Percentiles rank a stretch among this genome's conserved stretches.
These are phyloP conservation scores for Chaetoceros tenuissimus DNA, from an alignment of 108 stramenopile species.

Conservation along the genomic window DNA sequence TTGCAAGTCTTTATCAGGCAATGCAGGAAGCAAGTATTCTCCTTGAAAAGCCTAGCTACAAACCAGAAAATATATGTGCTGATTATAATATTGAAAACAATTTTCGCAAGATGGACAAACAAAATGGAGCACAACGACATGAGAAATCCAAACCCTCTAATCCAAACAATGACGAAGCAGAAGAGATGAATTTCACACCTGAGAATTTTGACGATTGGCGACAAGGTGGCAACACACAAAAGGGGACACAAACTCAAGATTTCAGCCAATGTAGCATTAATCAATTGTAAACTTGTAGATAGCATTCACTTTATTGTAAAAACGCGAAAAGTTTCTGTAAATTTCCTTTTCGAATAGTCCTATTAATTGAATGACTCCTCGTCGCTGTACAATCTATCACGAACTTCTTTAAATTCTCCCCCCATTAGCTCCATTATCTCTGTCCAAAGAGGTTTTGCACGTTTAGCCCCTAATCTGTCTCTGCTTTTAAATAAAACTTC, in stretches of 20 bases:
- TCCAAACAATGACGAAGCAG: no score
- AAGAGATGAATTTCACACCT: background rate
- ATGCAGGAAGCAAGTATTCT: background rate
- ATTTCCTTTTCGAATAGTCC: no score
- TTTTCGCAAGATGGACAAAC: background rate
- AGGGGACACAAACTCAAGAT: background rate
- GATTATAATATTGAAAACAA: background rate
- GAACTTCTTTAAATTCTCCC: conserved; percentile 47
- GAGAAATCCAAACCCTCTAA: no score
- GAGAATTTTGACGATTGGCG: background rate
- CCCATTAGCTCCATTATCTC: conserved; percentile 78
- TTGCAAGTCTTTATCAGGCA: background rate
- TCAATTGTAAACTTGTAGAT: no score
- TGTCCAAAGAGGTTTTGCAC: conserved; percentile 82
- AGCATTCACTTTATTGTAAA: no score
- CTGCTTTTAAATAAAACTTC: conserved; percentile 58
- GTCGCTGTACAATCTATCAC: conserved; percentile 45
- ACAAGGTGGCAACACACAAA: background rate
- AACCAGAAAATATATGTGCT: background rate
- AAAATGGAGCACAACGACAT: background rate
- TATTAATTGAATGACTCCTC: no score
- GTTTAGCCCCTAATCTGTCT: conserved; percentile 66
- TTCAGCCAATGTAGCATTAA: no score
- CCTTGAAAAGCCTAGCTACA: background rate
- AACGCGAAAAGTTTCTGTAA: no score